Percentiles rank a stretch among this genome's conserved stretches.
phyloP scores from a whole-genome alignment of 768 basidiomycete genomes.

The Rhodotorula paludigena region DNA sequence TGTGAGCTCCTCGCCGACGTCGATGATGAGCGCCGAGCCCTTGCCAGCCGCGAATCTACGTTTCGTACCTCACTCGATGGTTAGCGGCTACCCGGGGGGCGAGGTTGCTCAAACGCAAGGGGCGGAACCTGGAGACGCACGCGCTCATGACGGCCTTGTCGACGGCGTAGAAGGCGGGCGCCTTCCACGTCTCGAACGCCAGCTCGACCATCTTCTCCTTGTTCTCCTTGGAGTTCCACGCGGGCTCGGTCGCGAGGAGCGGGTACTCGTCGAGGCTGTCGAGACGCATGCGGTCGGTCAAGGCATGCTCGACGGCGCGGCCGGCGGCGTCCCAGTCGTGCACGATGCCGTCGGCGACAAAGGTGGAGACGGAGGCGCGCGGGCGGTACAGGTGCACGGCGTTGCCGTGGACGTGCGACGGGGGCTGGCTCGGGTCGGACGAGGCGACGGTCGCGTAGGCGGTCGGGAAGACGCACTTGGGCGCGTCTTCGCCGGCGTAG shows the following conservation, averaged over 20 bases:
- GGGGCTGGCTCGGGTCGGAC: conserved; percentile 18
- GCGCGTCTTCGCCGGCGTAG: conserved; percentile 94
- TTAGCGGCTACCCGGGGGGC: too few species aligned
- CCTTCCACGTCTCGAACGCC: conserved; percentile 92
- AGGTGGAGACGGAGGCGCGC: conserved; percentile 80
- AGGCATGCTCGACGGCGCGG: conserved; percentile 66
- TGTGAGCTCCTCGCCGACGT: conserved; percentile 80
- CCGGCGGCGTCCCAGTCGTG: conserved; percentile 69
- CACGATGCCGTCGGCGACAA: conserved; percentile 72
- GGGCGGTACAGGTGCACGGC: conserved; percentile 84
- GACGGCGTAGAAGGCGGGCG: conserved; percentile 93
- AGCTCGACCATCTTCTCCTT: conserved; percentile 93
- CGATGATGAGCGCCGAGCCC: conserved; percentile 92
- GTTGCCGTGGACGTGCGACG: conserved; percentile 51
- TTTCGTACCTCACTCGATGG: too few species aligned
- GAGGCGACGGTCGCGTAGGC: conserved; percentile 68
- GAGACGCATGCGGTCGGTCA: conserved; percentile 46
- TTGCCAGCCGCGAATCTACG: conserved; percentile 89
- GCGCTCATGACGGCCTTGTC: conserved; percentile 90
- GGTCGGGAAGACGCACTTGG: conserved; percentile 84
- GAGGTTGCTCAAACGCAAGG: too few species aligned
- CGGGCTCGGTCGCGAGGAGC: conserved; percentile 84
- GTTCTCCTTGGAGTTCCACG: conserved; percentile 92
- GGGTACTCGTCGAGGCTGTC: conserved; percentile 63
- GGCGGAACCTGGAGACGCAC: too few species aligned